Conservation (phyloP, 805 yeast genomes). For the Cyberlindnera veronae region DNA sequence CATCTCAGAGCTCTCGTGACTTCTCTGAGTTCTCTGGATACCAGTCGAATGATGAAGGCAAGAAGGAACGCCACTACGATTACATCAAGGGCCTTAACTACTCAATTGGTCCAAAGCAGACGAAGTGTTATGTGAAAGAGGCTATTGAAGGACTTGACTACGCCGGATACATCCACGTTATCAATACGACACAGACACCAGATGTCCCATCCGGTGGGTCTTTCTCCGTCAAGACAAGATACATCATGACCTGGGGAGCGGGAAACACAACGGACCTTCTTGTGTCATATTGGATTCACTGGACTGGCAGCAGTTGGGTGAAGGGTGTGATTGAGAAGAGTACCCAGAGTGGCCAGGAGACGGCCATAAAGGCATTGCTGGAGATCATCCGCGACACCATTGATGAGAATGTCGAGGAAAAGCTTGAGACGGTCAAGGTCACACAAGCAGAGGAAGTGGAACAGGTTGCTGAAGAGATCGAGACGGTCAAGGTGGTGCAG, state of each 20-base stretch:
- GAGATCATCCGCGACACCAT: constrained; percentile 27
- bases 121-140: constrained; percentile 68
- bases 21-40: constrained; percentile 33
- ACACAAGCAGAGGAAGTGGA: constrained; percentile 1
- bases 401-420: constrained; percentile 18
- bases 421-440: constrained; percentile 14
- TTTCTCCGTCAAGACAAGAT: constrained; percentile 72
- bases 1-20: constrained; percentile 35
- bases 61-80: constrained; percentile 48
- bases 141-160: constrained; percentile 52
- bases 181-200: constrained; percentile 73
- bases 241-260: constrained; percentile 70
- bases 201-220: constrained; percentile 92
- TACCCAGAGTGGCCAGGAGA: constrained; percentile 73
- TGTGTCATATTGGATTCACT: constrained; percentile 73
- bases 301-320: constrained; percentile 93
- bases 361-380: constrained; percentile 50
- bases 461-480: constrained; percentile 2
- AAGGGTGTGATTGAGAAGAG: constrained; percentile 86
- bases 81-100: constrained; percentile 75
- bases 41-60: constrained; percentile 36
- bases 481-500: too few relatives aligned
- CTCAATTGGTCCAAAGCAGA: constrained; percentile 90
- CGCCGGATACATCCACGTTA: constrained; percentile 52
- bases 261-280: constrained; percentile 55